Conservation (phyloP, 2,329 filamentous ascomycete genomes). For the Curvularia sp. region DNA sequence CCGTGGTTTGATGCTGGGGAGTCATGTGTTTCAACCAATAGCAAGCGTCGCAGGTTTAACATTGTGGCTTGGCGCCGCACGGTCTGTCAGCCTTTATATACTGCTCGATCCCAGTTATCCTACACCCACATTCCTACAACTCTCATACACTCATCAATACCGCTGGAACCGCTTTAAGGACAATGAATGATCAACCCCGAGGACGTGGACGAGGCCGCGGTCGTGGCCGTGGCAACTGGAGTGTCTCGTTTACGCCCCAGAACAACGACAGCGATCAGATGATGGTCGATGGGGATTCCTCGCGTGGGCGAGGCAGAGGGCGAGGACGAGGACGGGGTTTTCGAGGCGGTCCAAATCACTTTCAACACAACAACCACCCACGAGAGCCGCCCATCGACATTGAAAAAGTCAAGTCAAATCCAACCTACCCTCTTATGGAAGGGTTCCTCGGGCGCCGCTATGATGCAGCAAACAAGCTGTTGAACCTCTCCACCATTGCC, state of each 20-base stretch:
- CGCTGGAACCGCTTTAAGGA: slow-evolving; percentile 5
- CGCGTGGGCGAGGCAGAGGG: slow-evolving; percentile 24
- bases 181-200: slow-evolving; percentile 21
- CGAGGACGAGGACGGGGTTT: slow-evolving; percentile 27
- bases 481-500: slow-evolving; percentile 81
- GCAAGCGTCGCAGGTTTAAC: neutral
- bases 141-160: slow-evolving; percentile 5
- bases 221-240: slow-evolving; percentile 19
- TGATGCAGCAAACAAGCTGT: slow-evolving; percentile 71
- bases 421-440: slow-evolving; percentile 69
- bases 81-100: slow-evolving; percentile 15
- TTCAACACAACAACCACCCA: slow-evolving; percentile 57
- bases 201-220: slow-evolving; percentile 32
- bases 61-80: slow-evolving; percentile 23
- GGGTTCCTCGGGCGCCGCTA: slow-evolving; percentile 78
- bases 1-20: slow-evolving; percentile 7
- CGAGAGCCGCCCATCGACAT: slow-evolving; percentile 72
- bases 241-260: slow-evolving; percentile 7
- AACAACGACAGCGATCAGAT: slow-evolving; percentile 22
- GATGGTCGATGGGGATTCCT: slow-evolving; percentile 24
- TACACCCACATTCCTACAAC: slow-evolving; percentile 3
- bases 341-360: slow-evolving; percentile 23
- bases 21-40: slow-evolving; percentile 10
- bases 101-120: slow-evolving; percentile 4
- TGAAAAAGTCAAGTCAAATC: slow-evolving; percentile 22